Evolutionary conservation across 2,329 filamentous ascomycete genomes (phyloP), one percentile per base, ranked within the genome.

Genomic region (Cercospora janseana): DNA sequence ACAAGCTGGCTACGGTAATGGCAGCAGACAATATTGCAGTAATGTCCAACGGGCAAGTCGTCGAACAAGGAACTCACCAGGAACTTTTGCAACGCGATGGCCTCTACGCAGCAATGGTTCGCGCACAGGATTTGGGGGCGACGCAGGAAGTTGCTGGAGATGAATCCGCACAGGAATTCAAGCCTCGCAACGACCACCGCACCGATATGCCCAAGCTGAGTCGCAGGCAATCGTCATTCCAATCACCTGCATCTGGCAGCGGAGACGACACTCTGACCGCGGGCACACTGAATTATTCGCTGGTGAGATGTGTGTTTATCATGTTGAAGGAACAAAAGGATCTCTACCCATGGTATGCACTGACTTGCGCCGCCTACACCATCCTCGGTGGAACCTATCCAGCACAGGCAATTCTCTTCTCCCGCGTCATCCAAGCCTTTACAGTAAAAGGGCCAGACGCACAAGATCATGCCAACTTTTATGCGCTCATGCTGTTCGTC

Each of bases 401-500:
- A 1, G 70, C 69, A 1, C 75, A 77, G 56, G 73, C 75, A 2
- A 61, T 78, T 18, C 58, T 80, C 0, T 79, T 80, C 52, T 71
- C 75, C 2, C 67, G 72, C 6, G 61, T 78, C 0, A 67, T 79
- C 24, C 55, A 70, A 20, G 72, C 73, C 2, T 80, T 79, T 49
- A 68, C 64, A 72, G 10, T 65, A 63, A 6, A 38, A 5, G 67
- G 70, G 5, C 2, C 42, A 2, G 61, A 67, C 46, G 69, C 72
- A 3, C 61, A 67, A 12, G 49, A 69, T 1, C 62, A 70, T 37
- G 73, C 70, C 6, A 70, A 79, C 56, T 79, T 79, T 58, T 79
- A 72, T 63, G 69, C 75, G 0, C 66, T 80, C 12, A 79, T 80
- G 74, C 78, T 80, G 57, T 78, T 80, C 58, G 62, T 79, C 5